Evolutionary conservation across 2,329 filamentous ascomycete species (phyloP).

Genomic region (Periconia sp.): DNA sequence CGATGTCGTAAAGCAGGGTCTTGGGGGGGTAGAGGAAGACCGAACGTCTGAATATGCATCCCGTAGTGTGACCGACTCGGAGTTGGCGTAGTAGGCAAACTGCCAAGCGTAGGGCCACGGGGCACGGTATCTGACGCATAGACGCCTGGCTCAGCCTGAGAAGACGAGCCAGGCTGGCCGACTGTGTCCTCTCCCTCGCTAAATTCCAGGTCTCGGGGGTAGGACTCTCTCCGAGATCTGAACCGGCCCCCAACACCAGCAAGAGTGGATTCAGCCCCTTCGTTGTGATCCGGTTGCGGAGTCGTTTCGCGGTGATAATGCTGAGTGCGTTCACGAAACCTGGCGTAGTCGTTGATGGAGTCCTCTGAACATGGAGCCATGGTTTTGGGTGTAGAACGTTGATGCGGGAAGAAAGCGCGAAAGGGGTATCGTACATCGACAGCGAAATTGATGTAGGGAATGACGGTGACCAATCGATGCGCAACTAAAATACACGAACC

Average conservation of each 20-base stretch:
- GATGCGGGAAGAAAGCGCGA: too few relatives aligned
- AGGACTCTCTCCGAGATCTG: slow-evolving; percentile 3
- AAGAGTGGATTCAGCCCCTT: slow-evolving; percentile 7
- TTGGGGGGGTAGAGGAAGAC: background rate
- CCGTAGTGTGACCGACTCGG: slow-evolving; percentile 5
- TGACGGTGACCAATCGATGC: slow-evolving; percentile 6
- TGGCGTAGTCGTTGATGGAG: slow-evolving; percentile 4
- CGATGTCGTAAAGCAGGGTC: background rate
- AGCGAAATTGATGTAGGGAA: too few relatives aligned
- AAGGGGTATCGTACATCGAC: too few relatives aligned
- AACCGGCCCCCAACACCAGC: slow-evolving; percentile 9
- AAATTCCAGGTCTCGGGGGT: slow-evolving; percentile 6
- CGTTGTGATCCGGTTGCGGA: slow-evolving; percentile 1
- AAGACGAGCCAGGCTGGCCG: background rate
- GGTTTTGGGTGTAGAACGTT: too few relatives aligned
- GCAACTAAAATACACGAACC: too few relatives aligned
- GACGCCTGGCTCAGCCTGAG: background rate
- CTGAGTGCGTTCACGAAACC: slow-evolving; percentile 4
- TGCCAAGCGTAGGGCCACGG: background rate
- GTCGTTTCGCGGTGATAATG: slow-evolving; percentile 2
- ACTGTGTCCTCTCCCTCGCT: slow-evolving; percentile 7
- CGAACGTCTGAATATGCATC: slow-evolving; percentile 6
- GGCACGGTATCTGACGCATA: background rate
- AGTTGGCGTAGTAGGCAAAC: slow-evolving; percentile 6
- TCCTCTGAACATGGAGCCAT: slow-evolving; percentile 9